These are phyloP conservation scores for Rhizopogon rudus DNA, from an alignment of 768 basidiomycete species.

Conservation along the genomic window DNA sequence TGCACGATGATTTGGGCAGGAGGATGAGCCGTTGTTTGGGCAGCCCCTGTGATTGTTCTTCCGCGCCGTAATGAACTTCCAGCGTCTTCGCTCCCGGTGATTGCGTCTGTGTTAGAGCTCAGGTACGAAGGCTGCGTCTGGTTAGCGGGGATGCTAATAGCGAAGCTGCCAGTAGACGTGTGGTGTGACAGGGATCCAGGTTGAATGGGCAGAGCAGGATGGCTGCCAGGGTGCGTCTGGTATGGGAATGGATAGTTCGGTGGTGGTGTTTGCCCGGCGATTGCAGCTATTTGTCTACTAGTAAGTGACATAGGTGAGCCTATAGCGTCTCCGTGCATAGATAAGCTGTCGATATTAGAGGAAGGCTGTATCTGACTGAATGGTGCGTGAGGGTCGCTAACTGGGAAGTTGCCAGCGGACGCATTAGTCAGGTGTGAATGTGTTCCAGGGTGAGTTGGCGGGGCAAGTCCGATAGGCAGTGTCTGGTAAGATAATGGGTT, in stretches of 20 bases:
- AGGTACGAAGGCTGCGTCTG: conserved; percentile 7
- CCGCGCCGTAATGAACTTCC: conserved; percentile 32
- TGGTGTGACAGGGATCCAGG: conserved; percentile 1
- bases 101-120: conserved; percentile 14
- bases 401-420: background rate
- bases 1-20: conserved; percentile 61
- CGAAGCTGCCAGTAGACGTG: background rate
- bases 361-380: conserved; percentile 6
- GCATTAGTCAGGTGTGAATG: conserved; percentile 4
- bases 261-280: conserved; percentile 22
- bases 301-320: conserved; percentile 24
- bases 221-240: conserved; percentile 13
- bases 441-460: conserved; percentile 28
- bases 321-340: conserved; percentile 9
- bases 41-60: conserved; percentile 52
- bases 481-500: no score
- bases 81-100: conserved; percentile 12
- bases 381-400: background rate
- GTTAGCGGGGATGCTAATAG: background rate
- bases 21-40: conserved; percentile 29
- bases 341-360: conserved; percentile 23
- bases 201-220: conserved; percentile 5
- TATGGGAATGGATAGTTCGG: conserved; percentile 29
- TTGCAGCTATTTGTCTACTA: background rate
- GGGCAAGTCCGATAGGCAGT: conserved; percentile 33